Conservation (phyloP, 2,329 filamentous ascomycete genomes). For the Trematosphaeria pertusa region DNA sequence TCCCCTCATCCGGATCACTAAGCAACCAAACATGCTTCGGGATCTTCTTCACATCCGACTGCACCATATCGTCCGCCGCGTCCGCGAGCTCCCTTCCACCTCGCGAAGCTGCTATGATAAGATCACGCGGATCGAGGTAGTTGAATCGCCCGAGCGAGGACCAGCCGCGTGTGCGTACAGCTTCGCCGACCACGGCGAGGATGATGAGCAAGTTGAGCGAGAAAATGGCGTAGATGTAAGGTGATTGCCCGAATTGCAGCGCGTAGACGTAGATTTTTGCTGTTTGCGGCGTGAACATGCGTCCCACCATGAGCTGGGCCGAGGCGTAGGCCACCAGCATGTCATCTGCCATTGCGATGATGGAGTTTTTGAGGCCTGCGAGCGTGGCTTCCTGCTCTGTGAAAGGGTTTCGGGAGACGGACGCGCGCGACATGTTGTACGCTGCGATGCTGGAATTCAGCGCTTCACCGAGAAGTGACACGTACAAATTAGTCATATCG, state of each 20-base stretch:
- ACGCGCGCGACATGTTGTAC: constrained; percentile 30
- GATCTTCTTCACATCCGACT: constrained; percentile 15
- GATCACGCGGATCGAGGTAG: constrained; percentile 37
- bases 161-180: constrained; percentile 33
- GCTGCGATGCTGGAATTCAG: constrained; percentile 43
- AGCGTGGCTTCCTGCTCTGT: constrained; percentile 28
- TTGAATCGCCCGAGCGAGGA: constrained; percentile 30
- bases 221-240: constrained; percentile 40
- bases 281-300: constrained; percentile 17
- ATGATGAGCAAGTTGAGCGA: constrained; percentile 33
- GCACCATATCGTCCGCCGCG: constrained; percentile 25
- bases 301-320: constrained; percentile 45
- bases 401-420: constrained; percentile 16
- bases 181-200: constrained; percentile 30
- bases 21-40: constrained; percentile 31
- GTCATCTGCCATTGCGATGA: constrained; percentile 36
- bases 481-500: constrained; percentile 47
- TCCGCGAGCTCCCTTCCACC: constrained; percentile 27
- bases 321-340: constrained; percentile 41
- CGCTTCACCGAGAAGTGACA: constrained; percentile 45
- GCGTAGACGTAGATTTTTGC: constrained; percentile 25
- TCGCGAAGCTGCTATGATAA: constrained; percentile 34
- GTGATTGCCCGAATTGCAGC: constrained; percentile 32
- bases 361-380: constrained; percentile 29
- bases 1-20: constrained; percentile 33